Evolutionary conservation across 192 early-diverging fungal genomes (phyloP).

Genomic region (Phlyctochytrium bullatum): DNA sequence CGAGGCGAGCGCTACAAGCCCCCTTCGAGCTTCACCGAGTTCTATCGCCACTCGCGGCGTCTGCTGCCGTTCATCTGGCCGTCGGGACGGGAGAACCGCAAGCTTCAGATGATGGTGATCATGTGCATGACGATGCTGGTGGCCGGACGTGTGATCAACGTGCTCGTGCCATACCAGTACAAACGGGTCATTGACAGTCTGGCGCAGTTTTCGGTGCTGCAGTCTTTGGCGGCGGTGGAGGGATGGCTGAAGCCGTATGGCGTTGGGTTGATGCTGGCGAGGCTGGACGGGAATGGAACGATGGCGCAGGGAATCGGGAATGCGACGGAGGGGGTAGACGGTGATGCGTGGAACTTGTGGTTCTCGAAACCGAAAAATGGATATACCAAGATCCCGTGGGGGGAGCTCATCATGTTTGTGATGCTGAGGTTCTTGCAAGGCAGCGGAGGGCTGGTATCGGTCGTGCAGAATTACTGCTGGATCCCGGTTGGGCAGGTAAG

Average conservation of each 20-base stretch:
- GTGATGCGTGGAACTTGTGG: no score
- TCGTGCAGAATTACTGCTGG: constrained; percentile 84
- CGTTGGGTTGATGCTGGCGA: no score
- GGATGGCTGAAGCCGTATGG: no score
- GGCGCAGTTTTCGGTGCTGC: no score
- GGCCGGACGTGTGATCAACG: constrained; percentile 65
- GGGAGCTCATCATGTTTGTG: constrained; percentile 58
- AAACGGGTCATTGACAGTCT: constrained; percentile 77
- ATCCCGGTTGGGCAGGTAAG: constrained; percentile 69
- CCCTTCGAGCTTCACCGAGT: background rate
- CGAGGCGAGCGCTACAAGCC: background rate
- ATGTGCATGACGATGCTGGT: constrained; percentile 66
- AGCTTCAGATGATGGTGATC: constrained; percentile 69
- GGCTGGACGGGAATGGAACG: no score
- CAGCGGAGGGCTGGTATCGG: constrained; percentile 66
- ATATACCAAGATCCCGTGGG: constrained; percentile 46
- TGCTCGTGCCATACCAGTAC: constrained; percentile 81
- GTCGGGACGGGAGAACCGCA: constrained; percentile 26
- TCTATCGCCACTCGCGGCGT: constrained; percentile 21
- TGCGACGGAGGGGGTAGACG: no score
- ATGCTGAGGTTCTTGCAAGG: constrained; percentile 74
- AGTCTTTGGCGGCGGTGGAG: no score
- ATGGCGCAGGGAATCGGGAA: no score
- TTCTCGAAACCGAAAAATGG: no score
- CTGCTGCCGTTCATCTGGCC: constrained; percentile 88